These are phyloP conservation scores for Phytophthora citrophthora DNA, from an alignment of 352 stramenopile genomes.

Conservation along the genomic window DNA sequence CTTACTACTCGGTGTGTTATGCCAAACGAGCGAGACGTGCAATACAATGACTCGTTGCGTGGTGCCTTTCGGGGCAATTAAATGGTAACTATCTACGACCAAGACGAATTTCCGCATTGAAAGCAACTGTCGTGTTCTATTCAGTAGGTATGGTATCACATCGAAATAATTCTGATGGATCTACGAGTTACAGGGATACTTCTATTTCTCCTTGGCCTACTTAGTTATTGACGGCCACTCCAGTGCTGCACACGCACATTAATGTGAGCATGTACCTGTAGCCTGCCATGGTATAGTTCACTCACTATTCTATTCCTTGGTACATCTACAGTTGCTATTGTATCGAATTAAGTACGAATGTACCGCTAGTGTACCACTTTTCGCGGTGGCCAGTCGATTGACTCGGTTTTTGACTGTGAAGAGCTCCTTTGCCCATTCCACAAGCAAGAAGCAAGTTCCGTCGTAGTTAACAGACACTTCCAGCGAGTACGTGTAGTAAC, in stretches of 20 bases:
- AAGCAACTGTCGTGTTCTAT: constrained; percentile 3
- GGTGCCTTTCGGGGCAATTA: not conserved
- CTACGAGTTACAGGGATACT: too few relatives aligned
- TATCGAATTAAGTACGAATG: constrained; percentile 18
- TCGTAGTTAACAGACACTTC: constrained; percentile 2
- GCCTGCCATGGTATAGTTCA: too few relatives aligned
- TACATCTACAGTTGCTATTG: too few relatives aligned
- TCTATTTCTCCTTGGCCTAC: too few relatives aligned
- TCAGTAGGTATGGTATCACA: not conserved
- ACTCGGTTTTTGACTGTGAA: constrained; percentile 24
- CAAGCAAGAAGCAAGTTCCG: constrained; percentile 19
- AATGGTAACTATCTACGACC: constrained; percentile 19
- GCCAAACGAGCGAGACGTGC: not conserved
- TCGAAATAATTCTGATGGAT: too few relatives aligned
- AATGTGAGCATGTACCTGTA: too few relatives aligned
- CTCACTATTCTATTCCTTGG: too few relatives aligned
- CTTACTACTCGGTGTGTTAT: not conserved
- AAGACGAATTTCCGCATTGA: constrained; percentile 23
- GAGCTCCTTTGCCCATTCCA: constrained; percentile 23
- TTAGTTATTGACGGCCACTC: too few relatives aligned
- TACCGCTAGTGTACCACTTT: constrained; percentile 47
- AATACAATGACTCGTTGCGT: not conserved
- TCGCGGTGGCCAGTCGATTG: constrained; percentile 34
- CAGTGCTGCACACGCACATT: too few relatives aligned
- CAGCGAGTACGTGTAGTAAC: constrained; percentile 4